These are phyloP conservation scores for Rubroshorea leprosula DNA, from an alignment of 345 rosid genomes.

Conservation along the genomic window DNA sequence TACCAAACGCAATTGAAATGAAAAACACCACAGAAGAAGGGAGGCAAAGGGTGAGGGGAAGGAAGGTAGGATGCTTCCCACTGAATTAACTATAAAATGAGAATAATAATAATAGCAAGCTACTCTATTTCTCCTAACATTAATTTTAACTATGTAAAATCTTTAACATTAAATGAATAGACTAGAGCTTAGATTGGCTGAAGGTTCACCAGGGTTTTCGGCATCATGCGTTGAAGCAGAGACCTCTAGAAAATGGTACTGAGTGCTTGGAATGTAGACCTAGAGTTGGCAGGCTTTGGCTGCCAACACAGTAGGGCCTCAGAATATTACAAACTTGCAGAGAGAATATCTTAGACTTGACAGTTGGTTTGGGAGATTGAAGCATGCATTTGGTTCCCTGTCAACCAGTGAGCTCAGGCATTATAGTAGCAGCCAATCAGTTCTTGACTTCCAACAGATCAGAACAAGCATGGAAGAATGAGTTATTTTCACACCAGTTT, in stretches of 20 bases:
- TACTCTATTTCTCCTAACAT: too few relatives aligned
- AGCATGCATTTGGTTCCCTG: constrained; percentile 70
- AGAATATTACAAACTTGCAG: constrained; percentile 34
- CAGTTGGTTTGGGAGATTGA: constrained; percentile 37
- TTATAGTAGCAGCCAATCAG: too few relatives aligned
- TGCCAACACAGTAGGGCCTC: constrained; percentile 37
- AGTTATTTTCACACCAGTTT: too few relatives aligned
- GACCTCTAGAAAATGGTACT: constrained; percentile 34
- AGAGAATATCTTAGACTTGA: constrained; percentile 43
- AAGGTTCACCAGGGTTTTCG: constrained; percentile 47
- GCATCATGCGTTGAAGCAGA: constrained; percentile 37
- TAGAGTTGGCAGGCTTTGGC: constrained; percentile 35
- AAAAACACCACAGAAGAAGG: too few relatives aligned
- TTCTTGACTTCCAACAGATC: too few relatives aligned
- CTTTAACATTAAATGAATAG: constrained; percentile 2
- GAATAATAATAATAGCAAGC: too few relatives aligned
- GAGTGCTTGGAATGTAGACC: constrained; percentile 29
- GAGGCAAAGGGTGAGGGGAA: too few relatives aligned
- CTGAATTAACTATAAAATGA: too few relatives aligned
- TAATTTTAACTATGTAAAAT: too few relatives aligned
- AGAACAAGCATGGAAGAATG: too few relatives aligned
- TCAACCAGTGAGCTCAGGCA: constrained; percentile 42
- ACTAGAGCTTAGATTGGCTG: constrained; percentile 13
- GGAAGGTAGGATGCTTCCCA: too few relatives aligned
- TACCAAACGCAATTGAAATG: too few relatives aligned